Percentiles rank a stretch among this genome's conserved stretches.
Evolutionary conservation across 169 alveolate species (phyloP).

Genomic region (Neospora caninum): DNA sequence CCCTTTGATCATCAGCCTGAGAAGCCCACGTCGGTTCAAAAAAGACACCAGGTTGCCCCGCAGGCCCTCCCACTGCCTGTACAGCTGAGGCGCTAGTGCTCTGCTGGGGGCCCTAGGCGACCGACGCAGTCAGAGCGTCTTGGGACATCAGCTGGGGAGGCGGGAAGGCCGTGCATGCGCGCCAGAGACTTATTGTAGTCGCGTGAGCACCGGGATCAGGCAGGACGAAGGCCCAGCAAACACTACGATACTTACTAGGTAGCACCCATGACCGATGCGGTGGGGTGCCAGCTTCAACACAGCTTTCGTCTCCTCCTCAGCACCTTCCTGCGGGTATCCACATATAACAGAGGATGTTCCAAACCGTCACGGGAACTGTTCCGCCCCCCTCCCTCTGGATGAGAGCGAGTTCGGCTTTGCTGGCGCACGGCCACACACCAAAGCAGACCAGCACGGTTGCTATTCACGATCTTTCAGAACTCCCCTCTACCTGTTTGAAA

Average conservation of each 20-base stretch:
- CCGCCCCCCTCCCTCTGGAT: background rate
- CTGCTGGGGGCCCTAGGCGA: no score
- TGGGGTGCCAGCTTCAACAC: constrained; percentile 21
- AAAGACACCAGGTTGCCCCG: no score
- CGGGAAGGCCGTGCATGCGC: no score
- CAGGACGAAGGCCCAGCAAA: no score
- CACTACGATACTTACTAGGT: background rate
- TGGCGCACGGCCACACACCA: background rate
- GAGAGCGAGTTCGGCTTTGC: background rate
- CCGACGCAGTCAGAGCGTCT: no score
- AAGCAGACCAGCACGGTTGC: no score
- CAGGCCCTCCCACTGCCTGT: no score
- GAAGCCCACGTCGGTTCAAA: background rate
- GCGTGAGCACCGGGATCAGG: no score
- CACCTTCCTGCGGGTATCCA: constrained; percentile 1
- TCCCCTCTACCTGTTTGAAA: background rate
- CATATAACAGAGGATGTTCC: background rate
- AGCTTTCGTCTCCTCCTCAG: constrained; percentile 24
- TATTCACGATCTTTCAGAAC: background rate
- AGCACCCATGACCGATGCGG: constrained; percentile 46
- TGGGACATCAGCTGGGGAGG: no score
- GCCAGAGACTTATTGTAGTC: no score
- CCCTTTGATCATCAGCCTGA: constrained; percentile 20
- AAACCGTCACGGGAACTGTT: background rate
- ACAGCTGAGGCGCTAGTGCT: no score